Evolutionary conservation across 805 yeast species (phyloP).

Genomic region (Isabelozyma pseudorhagii): DNA sequence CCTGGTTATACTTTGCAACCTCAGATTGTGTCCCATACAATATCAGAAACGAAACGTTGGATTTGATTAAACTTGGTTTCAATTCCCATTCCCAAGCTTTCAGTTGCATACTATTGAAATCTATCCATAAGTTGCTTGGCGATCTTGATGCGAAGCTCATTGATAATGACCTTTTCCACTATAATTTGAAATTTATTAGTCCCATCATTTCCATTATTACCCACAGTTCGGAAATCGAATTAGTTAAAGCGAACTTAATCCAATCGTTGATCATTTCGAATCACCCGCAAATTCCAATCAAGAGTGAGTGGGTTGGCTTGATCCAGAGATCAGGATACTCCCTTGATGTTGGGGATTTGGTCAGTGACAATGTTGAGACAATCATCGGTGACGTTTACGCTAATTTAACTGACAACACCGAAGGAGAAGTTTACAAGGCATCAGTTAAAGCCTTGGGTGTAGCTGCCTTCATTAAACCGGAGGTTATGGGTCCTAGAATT

Average conservation of each 20-base stretch:
- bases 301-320: conserved; percentile 75
- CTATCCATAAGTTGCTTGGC: conserved; percentile 30
- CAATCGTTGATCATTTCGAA: conserved; percentile 27
- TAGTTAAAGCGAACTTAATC: conserved; percentile 15
- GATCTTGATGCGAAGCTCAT: conserved; percentile 8
- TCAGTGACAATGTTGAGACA: conserved; percentile 22
- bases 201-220: conserved; percentile 24
- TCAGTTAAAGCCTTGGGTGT: conserved; percentile 47
- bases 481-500: conserved; percentile 50
- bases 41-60: conserved; percentile 31
- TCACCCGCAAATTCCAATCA: conserved; percentile 24
- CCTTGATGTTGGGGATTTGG: conserved; percentile 62
- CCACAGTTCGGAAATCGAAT: conserved; percentile 12
- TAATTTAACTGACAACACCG: conserved; percentile 15
- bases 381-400: conserved; percentile 22
- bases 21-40: conserved; percentile 37
- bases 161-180: conserved; percentile 9
- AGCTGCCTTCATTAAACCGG: conserved; percentile 59
- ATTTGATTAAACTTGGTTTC: conserved; percentile 28
- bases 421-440: conserved; percentile 49
- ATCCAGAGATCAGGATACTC: conserved; percentile 49
- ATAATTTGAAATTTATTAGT: conserved; percentile 16
- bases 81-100: conserved; percentile 16
- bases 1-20: conserved; percentile 47
- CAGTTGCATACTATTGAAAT: conserved; percentile 42